phyloP scores from a whole-genome alignment of 2,329 filamentous ascomycete species.

The Didymella sp. region DNA sequence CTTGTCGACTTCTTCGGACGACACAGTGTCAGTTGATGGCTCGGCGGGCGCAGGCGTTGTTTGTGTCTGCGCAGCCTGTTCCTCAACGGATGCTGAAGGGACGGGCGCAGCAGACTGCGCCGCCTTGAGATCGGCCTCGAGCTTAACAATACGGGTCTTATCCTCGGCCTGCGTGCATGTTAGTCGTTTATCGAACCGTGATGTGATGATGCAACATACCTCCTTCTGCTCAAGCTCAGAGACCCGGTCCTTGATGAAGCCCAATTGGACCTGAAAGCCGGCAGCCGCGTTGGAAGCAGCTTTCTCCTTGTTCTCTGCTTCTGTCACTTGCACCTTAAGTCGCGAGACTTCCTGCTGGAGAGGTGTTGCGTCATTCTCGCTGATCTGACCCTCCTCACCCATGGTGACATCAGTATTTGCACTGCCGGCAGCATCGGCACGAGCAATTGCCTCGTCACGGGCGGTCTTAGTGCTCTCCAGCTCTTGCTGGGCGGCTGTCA shows the following conservation, averaged over 20 bases:
- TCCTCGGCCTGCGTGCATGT: conserved; percentile 45
- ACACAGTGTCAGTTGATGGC: conserved; percentile 7
- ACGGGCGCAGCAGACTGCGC: conserved; percentile 30
- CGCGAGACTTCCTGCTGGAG: conserved; percentile 43
- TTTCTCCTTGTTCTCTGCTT: conserved; percentile 48
- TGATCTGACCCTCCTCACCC: conserved; percentile 58
- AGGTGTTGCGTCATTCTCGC: conserved; percentile 40
- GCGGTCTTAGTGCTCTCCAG: conserved; percentile 69
- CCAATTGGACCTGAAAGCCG: conserved; percentile 48
- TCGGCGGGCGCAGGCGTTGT: conserved; percentile 16
- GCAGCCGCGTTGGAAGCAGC: conserved; percentile 49
- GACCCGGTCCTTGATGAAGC: conserved; percentile 66
- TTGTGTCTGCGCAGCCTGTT: conserved; percentile 22
- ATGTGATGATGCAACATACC: conserved; percentile 30
- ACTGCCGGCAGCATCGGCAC: conserved; percentile 53
- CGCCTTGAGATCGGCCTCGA: conserved; percentile 43
- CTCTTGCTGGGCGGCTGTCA: conserved; percentile 44
- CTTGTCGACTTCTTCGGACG: conserved; percentile 28
- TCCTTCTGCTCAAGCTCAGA: conserved; percentile 69
- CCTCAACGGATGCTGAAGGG: conserved; percentile 15
- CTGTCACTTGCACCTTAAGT: conserved; percentile 39
- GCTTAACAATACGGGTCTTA: conserved; percentile 48
- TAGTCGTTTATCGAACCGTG: conserved; percentile 16
- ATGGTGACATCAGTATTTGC: conserved; percentile 40
- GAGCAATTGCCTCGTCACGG: conserved; percentile 66